Conservation (phyloP, 495 filamentous ascomycete genomes). For the Xylaria bambusicola region DNA sequence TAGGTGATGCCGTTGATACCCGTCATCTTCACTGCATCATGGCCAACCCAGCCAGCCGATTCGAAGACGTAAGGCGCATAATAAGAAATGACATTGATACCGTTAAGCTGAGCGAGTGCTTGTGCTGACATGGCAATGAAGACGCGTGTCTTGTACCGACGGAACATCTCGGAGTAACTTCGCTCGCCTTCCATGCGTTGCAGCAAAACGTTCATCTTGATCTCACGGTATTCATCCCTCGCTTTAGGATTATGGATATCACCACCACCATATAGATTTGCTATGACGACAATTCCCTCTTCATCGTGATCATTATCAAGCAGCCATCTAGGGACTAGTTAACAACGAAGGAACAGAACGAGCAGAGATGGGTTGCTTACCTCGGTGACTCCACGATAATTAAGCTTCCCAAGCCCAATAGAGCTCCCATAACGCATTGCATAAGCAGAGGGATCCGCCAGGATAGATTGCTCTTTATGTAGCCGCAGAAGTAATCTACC, state of each 20-base stretch:
- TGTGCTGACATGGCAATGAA: slow-evolving; percentile 99
- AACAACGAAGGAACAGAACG: slow-evolving; percentile 19
- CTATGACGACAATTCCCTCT: slow-evolving; percentile 96
- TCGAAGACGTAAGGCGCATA: slow-evolving; percentile 97
- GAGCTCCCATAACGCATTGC: slow-evolving; percentile 89
- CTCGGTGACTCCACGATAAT: slow-evolving; percentile 95
- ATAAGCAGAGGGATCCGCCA: slow-evolving; percentile 91
- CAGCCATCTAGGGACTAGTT: slow-evolving; percentile 68
- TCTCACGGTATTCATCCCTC: slow-evolving; percentile 92
- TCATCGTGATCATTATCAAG: slow-evolving; percentile 98
- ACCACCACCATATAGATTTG: slow-evolving; percentile 92
- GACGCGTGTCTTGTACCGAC: slow-evolving; percentile 84
- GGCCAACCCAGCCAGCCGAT: slow-evolving; percentile 88
- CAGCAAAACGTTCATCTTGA: slow-evolving; percentile 95
- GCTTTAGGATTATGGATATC: slow-evolving; percentile 92
- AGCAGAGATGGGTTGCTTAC: slow-evolving; percentile 48
- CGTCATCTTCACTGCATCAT: slow-evolving; percentile 92
- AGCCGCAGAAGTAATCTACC: slow-evolving; percentile 98
- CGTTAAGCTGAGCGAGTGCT: slow-evolving; percentile 91
- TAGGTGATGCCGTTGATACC: slow-evolving; percentile 95
- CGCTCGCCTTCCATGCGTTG: slow-evolving; percentile 93
- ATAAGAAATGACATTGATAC: slow-evolving; percentile 99
- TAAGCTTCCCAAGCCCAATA: slow-evolving; percentile 82
- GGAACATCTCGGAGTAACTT: slow-evolving; percentile 93
- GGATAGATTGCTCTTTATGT: slow-evolving; percentile 78